phyloP scores from a whole-genome alignment of 1,139 yeast genomes.

The Candida labiduridarum region DNA sequence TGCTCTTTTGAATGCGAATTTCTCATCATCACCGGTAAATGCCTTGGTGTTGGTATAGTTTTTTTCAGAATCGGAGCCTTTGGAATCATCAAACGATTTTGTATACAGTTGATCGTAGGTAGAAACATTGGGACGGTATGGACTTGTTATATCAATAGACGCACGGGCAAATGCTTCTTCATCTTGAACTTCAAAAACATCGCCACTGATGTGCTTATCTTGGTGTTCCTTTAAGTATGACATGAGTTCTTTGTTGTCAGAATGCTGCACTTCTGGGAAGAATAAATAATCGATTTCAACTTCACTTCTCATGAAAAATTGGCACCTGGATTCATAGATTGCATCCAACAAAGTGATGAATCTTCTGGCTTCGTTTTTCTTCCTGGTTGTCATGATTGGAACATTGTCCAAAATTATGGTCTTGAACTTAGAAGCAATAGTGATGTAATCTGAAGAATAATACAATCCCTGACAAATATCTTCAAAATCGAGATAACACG shows the following conservation, averaged over 20 bases:
- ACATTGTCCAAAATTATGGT: conserved; percentile 62
- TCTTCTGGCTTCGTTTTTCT: conserved; percentile 70
- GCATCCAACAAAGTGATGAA: conserved; percentile 71
- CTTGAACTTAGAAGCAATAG: conserved; percentile 60
- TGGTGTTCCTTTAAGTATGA: conserved; percentile 16
- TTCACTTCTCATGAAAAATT: conserved; percentile 53
- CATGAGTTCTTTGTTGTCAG: conserved; percentile 20
- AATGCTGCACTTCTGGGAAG: conserved; percentile 51
- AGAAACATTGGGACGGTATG: conserved; percentile 71
- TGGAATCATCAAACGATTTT: conserved; percentile 36
- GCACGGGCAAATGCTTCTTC: conserved; percentile 74
- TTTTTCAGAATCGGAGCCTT: conserved; percentile 10
- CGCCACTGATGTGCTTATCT: conserved; percentile 18
- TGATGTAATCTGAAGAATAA: conserved; percentile 71
- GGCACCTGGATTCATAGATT: conserved; percentile 66
- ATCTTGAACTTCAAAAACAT: conserved; percentile 52
- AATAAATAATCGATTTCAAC: conserved; percentile 54
- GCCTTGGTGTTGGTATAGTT: conserved; percentile 55
- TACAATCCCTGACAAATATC: conserved; percentile 60
- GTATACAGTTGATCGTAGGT: conserved; percentile 54
- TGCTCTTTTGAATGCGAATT: conserved; percentile 73
- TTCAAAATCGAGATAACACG: conserved; percentile 54
- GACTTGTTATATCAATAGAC: conserved; percentile 58
- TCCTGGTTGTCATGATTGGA: conserved; percentile 58
- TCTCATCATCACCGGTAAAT: conserved; percentile 79